These are phyloP conservation scores for Candida khao-thaluensis DNA, from an alignment of 805 yeast species.

Conservation along the genomic window DNA sequence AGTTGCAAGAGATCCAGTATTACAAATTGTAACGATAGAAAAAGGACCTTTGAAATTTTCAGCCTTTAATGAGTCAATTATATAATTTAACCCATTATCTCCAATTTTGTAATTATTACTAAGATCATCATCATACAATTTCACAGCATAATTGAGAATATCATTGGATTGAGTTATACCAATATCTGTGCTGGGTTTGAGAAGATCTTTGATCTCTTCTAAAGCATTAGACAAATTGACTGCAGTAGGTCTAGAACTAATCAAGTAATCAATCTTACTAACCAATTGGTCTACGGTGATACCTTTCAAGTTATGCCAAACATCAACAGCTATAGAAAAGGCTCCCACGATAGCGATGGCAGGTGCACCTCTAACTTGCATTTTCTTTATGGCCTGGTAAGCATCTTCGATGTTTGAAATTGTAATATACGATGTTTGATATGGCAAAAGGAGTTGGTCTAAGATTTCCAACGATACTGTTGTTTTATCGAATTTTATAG, in stretches of 20 bases:
- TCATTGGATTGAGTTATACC: constrained; percentile 29
- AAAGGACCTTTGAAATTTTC: constrained; percentile 62
- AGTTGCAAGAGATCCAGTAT: constrained; percentile 95
- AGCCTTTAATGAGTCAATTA: constrained; percentile 42
- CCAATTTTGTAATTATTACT: constrained; percentile 79
- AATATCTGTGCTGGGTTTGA: constrained; percentile 17
- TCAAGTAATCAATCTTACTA: constrained; percentile 59
- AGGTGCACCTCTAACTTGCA: constrained; percentile 98
- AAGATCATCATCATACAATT: constrained; percentile 72
- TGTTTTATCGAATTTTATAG: constrained; percentile 62
- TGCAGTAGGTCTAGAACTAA: constrained; percentile 90
- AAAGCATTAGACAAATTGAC: constrained; percentile 85
- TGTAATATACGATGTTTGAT: constrained; percentile 64
- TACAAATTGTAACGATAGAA: constrained; percentile 87
- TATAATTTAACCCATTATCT: constrained; percentile 72
- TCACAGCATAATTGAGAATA: constrained; percentile 47
- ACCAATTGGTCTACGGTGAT: constrained; percentile 35
- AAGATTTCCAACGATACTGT: constrained; percentile 53
- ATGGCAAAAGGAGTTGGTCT: constrained; percentile 84
- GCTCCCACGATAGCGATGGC: constrained; percentile 96
- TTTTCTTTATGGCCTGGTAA: constrained; percentile 73
- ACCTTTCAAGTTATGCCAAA: constrained; percentile 25
- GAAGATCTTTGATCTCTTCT: constrained; percentile 43
- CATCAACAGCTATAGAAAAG: constrained; percentile 76
- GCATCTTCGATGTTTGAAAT: constrained; percentile 72